Evolutionary conservation across 768 basidiomycete species (phyloP), one percentile per base, ranked within the genome.

Genomic region (Termitomyces sp.): DNA sequence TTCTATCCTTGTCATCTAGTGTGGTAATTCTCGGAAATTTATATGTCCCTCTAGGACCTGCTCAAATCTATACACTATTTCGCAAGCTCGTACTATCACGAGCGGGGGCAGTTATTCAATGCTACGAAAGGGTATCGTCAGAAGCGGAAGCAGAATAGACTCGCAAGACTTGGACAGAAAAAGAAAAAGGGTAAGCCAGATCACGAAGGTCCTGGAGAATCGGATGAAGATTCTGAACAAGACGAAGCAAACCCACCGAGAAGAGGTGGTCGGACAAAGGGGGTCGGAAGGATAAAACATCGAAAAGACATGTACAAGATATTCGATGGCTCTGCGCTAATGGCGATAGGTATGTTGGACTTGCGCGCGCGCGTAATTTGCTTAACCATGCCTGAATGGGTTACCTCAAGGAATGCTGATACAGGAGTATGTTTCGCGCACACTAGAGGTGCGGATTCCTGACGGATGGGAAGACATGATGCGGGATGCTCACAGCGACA

Each of bases 291-390:
- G 58, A 68, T 56, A 36, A 54, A 46, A 30, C 48, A 73, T 32
- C 67, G 71, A 30, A 72, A 75, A 60, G 86, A 89, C 62, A 91
- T 92, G 90, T 91, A 90, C 67, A 87, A 80, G 64, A 75, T 81
- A 3, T 75, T 90, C 60, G 86, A 90, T 63, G 90, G 90, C 4
- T 84, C 86, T 10, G 86, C 87, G 4, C 76, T 91, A 45, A 75
- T 91, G 69, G 87, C 82, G 3, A 76, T 92, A 60, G 87, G 90
- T 89, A 38, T 42, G 52, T 30, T 28, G 28, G 26, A 53, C 36
- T 28, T 13, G 36, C 2, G n/a, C n/a, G n/a, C n/a, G n/a, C n/a
- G n/a, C n/a, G 12, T 40, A 10, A 38, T n/a, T 38, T 52, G 12
- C 18, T 38, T 54, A 26, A 28, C 26, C 26, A 26, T 40, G 18